Evolutionary conservation across 257 asterid genomes (phyloP).

Genomic region (Solanum ahanhuiri): DNA sequence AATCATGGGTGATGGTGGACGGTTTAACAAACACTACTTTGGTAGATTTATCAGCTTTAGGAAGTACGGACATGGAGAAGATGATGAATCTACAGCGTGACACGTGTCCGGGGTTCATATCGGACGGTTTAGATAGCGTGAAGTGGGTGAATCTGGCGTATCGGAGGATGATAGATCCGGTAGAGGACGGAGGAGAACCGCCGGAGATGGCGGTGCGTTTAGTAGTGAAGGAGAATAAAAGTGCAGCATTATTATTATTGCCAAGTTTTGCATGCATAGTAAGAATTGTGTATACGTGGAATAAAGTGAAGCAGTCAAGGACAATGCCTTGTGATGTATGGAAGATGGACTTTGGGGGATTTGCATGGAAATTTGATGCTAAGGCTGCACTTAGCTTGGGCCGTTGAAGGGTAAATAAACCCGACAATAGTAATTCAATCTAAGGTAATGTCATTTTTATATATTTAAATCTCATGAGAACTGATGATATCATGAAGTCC

Average conservation of each 20-base stretch:
- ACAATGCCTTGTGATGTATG: constrained; percentile 48
- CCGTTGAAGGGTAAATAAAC: constrained; percentile 7
- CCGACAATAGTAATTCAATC: background rate
- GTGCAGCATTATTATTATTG: background rate
- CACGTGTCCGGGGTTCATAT: constrained; percentile 33
- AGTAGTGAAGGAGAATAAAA: constrained; percentile 22
- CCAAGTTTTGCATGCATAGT: constrained; percentile 40
- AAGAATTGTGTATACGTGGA: constrained; percentile 26
- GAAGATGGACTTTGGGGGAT: constrained; percentile 47
- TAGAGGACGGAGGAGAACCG: background rate
- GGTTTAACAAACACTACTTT: constrained; percentile 10
- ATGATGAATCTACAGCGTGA: constrained; percentile 24
- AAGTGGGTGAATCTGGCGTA: constrained; percentile 35
- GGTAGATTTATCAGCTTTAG: constrained; percentile 10
- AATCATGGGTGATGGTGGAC: constrained; percentile 36
- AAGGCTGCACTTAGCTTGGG: constrained; percentile 34
- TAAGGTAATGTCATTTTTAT: background rate
- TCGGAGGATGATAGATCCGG: constrained; percentile 21
- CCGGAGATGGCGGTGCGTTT: constrained; percentile 18
- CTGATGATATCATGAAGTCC: background rate
- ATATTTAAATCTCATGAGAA: background rate
- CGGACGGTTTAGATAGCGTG: constrained; percentile 26
- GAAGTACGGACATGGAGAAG: constrained; percentile 30
- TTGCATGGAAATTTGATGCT: constrained; percentile 47
- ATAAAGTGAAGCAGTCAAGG: constrained; percentile 16